Percentiles rank a stretch among this genome's conserved stretches.
phyloP scores from a whole-genome alignment of 345 rosid species.

The Brassica cretica region DNA sequence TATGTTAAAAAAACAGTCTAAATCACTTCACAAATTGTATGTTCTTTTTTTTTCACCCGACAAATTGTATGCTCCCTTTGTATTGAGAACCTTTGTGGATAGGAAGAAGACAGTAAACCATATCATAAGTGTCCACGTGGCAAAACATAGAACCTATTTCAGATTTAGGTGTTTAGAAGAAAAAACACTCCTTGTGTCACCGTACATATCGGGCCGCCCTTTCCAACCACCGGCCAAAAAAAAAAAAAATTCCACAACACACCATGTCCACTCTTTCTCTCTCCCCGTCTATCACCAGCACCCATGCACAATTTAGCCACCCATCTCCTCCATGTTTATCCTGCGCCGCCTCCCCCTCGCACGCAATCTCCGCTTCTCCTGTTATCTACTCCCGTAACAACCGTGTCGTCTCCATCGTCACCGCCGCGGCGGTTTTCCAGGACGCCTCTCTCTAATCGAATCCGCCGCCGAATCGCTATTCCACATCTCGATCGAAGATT shows the following conservation, averaged over 20 bases:
- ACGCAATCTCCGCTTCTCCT: slow-evolving; percentile 25
- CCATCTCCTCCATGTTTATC: slow-evolving; percentile 66
- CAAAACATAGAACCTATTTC: too few species aligned
- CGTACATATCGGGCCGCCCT: slow-evolving; percentile 40
- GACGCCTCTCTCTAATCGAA: slow-evolving; percentile 58
- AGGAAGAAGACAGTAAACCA: too few species aligned
- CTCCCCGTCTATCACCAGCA: slow-evolving; percentile 29
- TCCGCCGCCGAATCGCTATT: slow-evolving; percentile 83
- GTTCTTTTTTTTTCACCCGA: too few species aligned
- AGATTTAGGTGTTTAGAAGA: too few species aligned
- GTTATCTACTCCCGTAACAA: slow-evolving; percentile 14
- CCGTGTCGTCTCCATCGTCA: slow-evolving; percentile 46
- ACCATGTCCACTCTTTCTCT: slow-evolving; percentile 47
- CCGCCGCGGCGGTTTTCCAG: slow-evolving; percentile 69
- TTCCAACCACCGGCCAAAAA: slow-evolving; percentile 42
- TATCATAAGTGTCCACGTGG: too few species aligned
- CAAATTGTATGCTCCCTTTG: too few species aligned
- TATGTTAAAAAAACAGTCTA: too few species aligned
- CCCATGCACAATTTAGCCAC: slow-evolving; percentile 51
- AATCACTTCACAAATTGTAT: too few species aligned
- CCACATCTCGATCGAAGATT: slow-evolving; percentile 75
- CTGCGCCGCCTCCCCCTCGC: slow-evolving; percentile 55
- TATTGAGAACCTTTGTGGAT: too few species aligned
- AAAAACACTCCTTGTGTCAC: slow-evolving; percentile 23
- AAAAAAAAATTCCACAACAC: slow-evolving; percentile 10